Base-by-base conservation (phyloP, 164 flowering plant genomes). In the Magnolia kwangsiensis region DNA sequence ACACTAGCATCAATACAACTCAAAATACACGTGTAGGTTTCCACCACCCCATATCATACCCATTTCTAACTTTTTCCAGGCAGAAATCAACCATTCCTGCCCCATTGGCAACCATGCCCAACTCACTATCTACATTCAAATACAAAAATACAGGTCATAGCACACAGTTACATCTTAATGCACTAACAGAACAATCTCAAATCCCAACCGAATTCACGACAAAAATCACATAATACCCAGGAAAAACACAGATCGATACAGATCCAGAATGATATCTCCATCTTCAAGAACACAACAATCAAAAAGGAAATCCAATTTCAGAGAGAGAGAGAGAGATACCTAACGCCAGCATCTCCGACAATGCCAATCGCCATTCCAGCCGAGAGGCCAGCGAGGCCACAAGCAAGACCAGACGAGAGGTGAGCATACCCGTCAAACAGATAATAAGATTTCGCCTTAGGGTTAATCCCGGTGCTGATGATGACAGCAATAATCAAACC, bases 341-440 rank as follows among this genome's bases (percentile, higher is more conserved):
- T 90, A 49, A 90, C 95, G 79, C 95, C 97, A 19, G 95, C 95
- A 86, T 92, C 97, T 61, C 97, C 97, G 66, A 92, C 97, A 31
- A 92, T 92, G 1, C 95, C 97, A 65, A 90, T 92, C 0, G 97
- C 97, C 97, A 92, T 92, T 20, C 97, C 97, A 81, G 95, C 95
- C 61, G 95, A 88, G 29, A 92, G 92, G 18, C 95, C 97, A 72
- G 97, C 97, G 29, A 92, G 95, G 37, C 97, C 97, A 84, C 97
- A 92, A 80, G 97, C 86, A 66, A 92, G 89, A 71, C 95, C 97
- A 37, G 95, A 91, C 0, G 97, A 92, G 64, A 91, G 91, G 80
- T 92, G 97, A 5, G 97, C 97, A 66, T 92, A 92, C 4, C 97
- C 97, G 82, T 90, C 97, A 45, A 92, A 92, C 31, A 92, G 91